Base-by-base conservation (phyloP, 306 rosid species). In the Astragalus membranaceus region DNA sequence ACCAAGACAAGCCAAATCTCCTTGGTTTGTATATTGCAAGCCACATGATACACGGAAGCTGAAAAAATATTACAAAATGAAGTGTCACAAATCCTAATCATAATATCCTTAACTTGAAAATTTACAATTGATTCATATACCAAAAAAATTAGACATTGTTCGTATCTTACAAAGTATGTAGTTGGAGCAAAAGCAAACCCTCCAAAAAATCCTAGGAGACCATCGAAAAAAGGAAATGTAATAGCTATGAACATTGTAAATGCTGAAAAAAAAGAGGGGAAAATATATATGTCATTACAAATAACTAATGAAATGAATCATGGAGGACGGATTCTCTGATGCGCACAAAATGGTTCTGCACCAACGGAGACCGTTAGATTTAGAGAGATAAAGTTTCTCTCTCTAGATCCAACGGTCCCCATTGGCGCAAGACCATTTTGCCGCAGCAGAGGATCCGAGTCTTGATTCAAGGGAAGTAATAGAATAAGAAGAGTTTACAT, bases 141-240 rank as follows among this genome's bases (percentile, higher is more conserved):
- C 1, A 36, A 5, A 36, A 67, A 76, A 13, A 68, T 61, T 2
- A 12, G 17, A 59, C 30, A 2, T 67, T 36, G 1, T 62, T 6
- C 0, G 5, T 46, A 39, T 52, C 94, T 92, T 79, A 92, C 96
- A 8, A 82, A 92, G 56, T 89, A 92, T 61, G 94, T 84, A 41
- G 97, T 92, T 9, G 97, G 97, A 64, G 97, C 96, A 46, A 92
- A 87, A 64, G 92, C 94, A 72, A 92, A 92, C 73, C 97, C 97
- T 70, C 96, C 97, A 7, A 92, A 92, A 53, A 87, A 89, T 52
- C 81, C 83, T 30, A 91, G 86, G 35, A 89, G 94, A 8, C 87
- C 96, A 13, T 83, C 50, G 35, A 92, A 92, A 73, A 92, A 92
- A 44, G 97, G 97, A 74, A 92, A 89, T 77, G 89, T 84, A 30